Percentiles rank a stretch among this genome's conserved stretches.
Conservation (phyloP, 768 basidiomycete species). For the Leccinum sublutescens region DNA sequence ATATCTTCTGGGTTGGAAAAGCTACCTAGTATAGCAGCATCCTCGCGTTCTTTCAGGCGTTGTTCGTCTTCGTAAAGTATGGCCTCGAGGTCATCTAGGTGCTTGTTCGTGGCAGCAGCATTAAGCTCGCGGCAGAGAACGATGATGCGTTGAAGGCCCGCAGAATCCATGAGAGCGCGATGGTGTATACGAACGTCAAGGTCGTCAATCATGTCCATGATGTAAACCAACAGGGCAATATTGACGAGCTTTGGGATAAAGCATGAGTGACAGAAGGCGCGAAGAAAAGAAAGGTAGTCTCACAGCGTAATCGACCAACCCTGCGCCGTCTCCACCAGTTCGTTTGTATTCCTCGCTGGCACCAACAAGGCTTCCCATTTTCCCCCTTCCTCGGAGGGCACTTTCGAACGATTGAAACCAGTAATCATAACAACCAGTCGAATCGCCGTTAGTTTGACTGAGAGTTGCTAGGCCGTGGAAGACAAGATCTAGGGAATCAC, state of each 20-base stretch:
- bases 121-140: constrained; percentile 65
- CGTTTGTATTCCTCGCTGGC: constrained; percentile 88
- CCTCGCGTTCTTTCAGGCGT: constrained; percentile 67
- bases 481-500: constrained; percentile 63
- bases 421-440: constrained; percentile 68
- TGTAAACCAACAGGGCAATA: constrained; percentile 66
- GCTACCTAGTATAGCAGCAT: constrained; percentile 73
- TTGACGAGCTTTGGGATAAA: constrained; percentile 42
- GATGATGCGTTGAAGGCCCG: constrained; percentile 75
- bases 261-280: constrained; percentile 12
- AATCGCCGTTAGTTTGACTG: constrained; percentile 59
- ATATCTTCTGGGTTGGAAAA: constrained; percentile 83
- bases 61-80: constrained; percentile 74
- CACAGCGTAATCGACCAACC: constrained; percentile 85
- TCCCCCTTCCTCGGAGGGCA: constrained; percentile 78
- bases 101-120: constrained; percentile 61
- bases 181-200: constrained; percentile 83
- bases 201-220: constrained; percentile 68
- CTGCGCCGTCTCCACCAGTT: constrained; percentile 59
- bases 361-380: constrained; percentile 94
- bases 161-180: constrained; percentile 85
- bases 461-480: constrained; percentile 72
- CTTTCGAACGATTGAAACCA: constrained; percentile 87
- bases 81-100: constrained; percentile 58
- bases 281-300: constrained; percentile 27